A percentile compares a stretch with the other conserved stretches of the same genome.
phyloP scores from a whole-genome alignment of 352 stramenopile genomes.

The Pythium dissotocum region DNA sequence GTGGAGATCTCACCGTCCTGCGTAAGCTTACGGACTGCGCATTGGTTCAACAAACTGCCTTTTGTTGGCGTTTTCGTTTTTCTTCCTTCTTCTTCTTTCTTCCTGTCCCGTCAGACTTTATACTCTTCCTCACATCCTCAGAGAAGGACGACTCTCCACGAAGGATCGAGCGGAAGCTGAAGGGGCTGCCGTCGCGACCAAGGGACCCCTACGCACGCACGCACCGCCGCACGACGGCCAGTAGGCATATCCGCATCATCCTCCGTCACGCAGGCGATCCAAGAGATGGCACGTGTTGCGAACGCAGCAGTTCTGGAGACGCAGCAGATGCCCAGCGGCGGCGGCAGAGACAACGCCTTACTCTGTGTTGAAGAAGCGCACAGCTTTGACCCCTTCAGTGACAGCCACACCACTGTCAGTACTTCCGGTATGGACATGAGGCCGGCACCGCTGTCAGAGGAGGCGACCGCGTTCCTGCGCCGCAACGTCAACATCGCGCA shows the following conservation, averaged over 20 bases:
- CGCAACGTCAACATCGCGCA: conserved; percentile 7
- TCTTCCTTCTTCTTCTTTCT: conserved; percentile 2
- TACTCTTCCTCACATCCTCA: not conserved
- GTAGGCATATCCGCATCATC: not conserved
- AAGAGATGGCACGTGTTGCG: not conserved
- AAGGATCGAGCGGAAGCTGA: conserved; percentile 7
- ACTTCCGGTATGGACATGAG: not conserved
- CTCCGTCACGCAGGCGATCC: not conserved
- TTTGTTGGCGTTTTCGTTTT: not conserved
- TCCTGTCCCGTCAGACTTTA: not conserved
- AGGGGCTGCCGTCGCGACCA: not conserved
- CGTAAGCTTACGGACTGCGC: not conserved
- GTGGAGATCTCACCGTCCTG: not conserved
- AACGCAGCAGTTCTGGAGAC: not conserved
- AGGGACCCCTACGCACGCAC: not conserved
- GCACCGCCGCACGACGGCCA: not conserved
- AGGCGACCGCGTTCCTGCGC: conserved; percentile 21
- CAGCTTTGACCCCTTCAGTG: not conserved
- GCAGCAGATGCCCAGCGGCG: not conserved
- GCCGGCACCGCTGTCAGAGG: conserved; percentile 12
- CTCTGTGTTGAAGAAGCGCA: conserved; percentile 5
- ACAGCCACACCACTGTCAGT: not conserved
- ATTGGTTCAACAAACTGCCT: not conserved
- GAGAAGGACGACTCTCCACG: conserved; percentile 1
- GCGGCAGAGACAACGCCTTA: not conserved